Percentiles rank a stretch among this genome's conserved stretches.
These are phyloP conservation scores for Cyberlindnera misumaiensis DNA, from an alignment of 805 yeast species.

Conservation along the genomic window DNA sequence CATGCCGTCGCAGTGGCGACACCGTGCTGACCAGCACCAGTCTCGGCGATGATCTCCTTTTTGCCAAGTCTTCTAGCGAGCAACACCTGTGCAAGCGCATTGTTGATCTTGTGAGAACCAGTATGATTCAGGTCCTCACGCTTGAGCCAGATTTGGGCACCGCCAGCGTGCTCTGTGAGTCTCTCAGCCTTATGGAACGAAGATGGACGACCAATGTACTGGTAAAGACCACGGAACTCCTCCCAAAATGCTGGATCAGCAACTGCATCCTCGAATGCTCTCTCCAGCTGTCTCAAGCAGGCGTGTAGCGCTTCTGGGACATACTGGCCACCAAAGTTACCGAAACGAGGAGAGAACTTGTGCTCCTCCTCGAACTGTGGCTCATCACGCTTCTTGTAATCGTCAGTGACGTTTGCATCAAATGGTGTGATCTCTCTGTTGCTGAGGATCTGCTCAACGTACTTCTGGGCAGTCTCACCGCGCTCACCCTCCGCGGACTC, in stretches of 20 bases:
- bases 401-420: constrained; percentile 18
- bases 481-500: constrained; percentile 56
- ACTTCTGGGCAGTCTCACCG: constrained; percentile 56
- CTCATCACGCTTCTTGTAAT: constrained; percentile 27
- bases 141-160: constrained; percentile 95
- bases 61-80: constrained; percentile 77
- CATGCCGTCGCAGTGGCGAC: constrained; percentile 91
- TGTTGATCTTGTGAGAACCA: constrained; percentile 83
- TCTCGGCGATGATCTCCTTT: constrained; percentile 74
- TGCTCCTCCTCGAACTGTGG: constrained; percentile 49
- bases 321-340: constrained; percentile 97
- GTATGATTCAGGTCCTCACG: constrained; percentile 94
- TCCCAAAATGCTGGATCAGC: constrained; percentile 93
- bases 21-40: constrained; percentile 94
- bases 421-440: constrained; percentile 35
- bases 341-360: constrained; percentile 72
- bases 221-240: constrained; percentile 76
- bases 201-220: constrained; percentile 96
- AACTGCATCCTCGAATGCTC: constrained; percentile 78
- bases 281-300: constrained; percentile 84
- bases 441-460: constrained; percentile 62
- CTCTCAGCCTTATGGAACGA: constrained; percentile 87
- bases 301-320: constrained; percentile 95
- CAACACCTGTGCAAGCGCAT: constrained; percentile 76
- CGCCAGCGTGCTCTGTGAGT: constrained; percentile 84